Percentiles rank a stretch among this genome's conserved stretches.
Evolutionary conservation across 495 filamentous ascomycete species (phyloP).

Genomic region (Symbiotaphrina buchneri): DNA sequence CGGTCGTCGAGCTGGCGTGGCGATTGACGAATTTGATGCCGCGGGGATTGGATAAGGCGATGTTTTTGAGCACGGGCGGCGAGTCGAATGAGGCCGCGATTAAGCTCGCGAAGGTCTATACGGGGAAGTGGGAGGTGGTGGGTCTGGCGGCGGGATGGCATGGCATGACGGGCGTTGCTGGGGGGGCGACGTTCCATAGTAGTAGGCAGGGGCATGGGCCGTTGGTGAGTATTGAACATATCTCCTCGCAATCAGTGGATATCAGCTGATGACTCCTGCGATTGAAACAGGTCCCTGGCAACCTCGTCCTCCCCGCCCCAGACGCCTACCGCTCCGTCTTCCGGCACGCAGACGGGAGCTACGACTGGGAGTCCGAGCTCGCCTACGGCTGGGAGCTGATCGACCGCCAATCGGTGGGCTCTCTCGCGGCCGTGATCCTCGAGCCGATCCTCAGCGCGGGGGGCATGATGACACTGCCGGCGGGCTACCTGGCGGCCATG

Average conservation of each 20-base stretch:
- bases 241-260: slow-evolving; percentile 1
- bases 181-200: slow-evolving; percentile 21
- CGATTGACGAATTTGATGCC: slow-evolving; percentile 21
- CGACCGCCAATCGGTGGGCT: slow-evolving; percentile 26
- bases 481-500: slow-evolving; percentile 22
- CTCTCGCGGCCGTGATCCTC: slow-evolving; percentile 28
- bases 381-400: slow-evolving; percentile 28
- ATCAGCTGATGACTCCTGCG: neutral
- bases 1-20: slow-evolving; percentile 22
- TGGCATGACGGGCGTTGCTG: slow-evolving; percentile 22
- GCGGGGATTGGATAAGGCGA: slow-evolving; percentile 22
- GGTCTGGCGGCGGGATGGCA: slow-evolving; percentile 28
- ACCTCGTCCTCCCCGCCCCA: slow-evolving; percentile 24
- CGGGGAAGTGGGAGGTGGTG: slow-evolving; percentile 32
- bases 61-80: slow-evolving; percentile 30
- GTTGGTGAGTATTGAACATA: slow-evolving; percentile 11
- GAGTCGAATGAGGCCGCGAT: slow-evolving; percentile 31
- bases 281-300: too few species aligned
- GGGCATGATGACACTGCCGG: slow-evolving; percentile 22
- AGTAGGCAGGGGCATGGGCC: slow-evolving; percentile 21
- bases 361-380: slow-evolving; percentile 33
- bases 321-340: slow-evolving; percentile 30
- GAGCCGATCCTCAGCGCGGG: slow-evolving; percentile 29
- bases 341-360: slow-evolving; percentile 21
- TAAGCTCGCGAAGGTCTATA: slow-evolving; percentile 30